phyloP scores from a whole-genome alignment of 306 rosid species.

The Parietaria judaica region DNA sequence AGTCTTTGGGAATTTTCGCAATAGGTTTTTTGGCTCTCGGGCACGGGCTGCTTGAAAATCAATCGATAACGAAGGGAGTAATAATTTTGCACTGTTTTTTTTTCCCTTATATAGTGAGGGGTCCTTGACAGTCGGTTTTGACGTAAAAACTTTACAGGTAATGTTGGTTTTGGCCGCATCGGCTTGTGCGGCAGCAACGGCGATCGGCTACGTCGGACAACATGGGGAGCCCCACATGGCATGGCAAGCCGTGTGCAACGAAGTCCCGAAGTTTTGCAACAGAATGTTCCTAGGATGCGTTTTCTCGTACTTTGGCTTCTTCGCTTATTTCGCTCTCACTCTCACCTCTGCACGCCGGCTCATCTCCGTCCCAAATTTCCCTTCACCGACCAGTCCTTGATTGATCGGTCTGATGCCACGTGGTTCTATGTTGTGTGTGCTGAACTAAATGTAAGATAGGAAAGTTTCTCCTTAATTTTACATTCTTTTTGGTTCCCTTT shows the following conservation, averaged over 20 bases:
- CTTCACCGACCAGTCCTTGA: background rate
- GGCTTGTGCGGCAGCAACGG: conserved; percentile 64
- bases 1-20: too few relatives aligned
- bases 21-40: too few relatives aligned
- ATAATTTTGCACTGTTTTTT: background rate
- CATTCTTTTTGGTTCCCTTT: too few relatives aligned
- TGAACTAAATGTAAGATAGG: too few relatives aligned
- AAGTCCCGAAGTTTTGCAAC: conserved; percentile 50
- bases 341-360: conserved; percentile 30
- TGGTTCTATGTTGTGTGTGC: background rate
- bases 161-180: conserved; percentile 45
- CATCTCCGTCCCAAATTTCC: background rate
- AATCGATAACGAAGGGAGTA: background rate
- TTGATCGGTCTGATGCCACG: background rate
- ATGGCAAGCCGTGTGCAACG: conserved; percentile 44
- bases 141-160: conserved; percentile 17
- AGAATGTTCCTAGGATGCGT: conserved; percentile 24
- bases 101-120: background rate
- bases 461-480: background rate
- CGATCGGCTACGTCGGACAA: conserved; percentile 51
- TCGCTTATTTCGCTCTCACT: conserved; percentile 41
- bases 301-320: conserved; percentile 49
- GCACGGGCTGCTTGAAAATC: too few relatives aligned
- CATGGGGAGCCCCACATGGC: conserved; percentile 47
- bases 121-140: background rate